These are phyloP conservation scores for Puccinia novopanici DNA, from an alignment of 1,284 basidiomycete genomes.

Conservation along the genomic window DNA sequence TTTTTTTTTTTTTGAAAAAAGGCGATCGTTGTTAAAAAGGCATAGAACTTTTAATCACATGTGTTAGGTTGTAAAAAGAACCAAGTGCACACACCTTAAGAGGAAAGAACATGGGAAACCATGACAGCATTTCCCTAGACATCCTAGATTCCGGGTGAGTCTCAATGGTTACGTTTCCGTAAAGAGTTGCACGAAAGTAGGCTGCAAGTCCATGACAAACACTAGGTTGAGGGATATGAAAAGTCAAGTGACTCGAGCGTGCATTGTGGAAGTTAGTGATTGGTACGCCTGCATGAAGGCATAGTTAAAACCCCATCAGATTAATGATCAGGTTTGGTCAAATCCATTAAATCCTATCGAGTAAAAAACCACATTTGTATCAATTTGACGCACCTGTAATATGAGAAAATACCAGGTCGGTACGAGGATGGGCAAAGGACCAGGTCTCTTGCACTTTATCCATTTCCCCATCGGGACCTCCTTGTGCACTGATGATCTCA, in stretches of 20 bases:
- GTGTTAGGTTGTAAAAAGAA: slow-evolving; percentile 5
- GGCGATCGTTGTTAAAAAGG: neutral
- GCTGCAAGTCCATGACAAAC: slow-evolving; percentile 96
- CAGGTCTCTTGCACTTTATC: slow-evolving; percentile 90
- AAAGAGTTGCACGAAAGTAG: slow-evolving; percentile 94
- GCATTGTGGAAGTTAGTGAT: slow-evolving; percentile 61
- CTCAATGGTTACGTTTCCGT: slow-evolving; percentile 82
- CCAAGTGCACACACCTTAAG: slow-evolving; percentile 54
- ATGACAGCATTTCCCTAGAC: slow-evolving; percentile 93
- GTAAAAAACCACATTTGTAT: slow-evolving; percentile 29
- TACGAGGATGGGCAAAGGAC: slow-evolving; percentile 91
- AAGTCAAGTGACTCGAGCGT: slow-evolving; percentile 66
- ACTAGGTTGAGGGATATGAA: slow-evolving; percentile 91
- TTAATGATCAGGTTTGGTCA: neutral
- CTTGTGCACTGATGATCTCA: slow-evolving; percentile 74
- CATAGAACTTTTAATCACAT: neutral
- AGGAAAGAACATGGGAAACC: slow-evolving; percentile 98
- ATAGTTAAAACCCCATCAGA: neutral
- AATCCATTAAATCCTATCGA: neutral
- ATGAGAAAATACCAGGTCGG: slow-evolving; percentile 71
- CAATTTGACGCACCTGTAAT: slow-evolving; percentile 65
- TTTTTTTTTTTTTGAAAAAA: neutral
- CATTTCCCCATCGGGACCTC: slow-evolving; percentile 66
- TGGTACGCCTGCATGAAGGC: slow-evolving; percentile 61
- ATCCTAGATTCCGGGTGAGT: slow-evolving; percentile 86